phyloP scores from a whole-genome alignment of 73 alveolate genomes.

The Tetrahymena thermophila region DNA sequence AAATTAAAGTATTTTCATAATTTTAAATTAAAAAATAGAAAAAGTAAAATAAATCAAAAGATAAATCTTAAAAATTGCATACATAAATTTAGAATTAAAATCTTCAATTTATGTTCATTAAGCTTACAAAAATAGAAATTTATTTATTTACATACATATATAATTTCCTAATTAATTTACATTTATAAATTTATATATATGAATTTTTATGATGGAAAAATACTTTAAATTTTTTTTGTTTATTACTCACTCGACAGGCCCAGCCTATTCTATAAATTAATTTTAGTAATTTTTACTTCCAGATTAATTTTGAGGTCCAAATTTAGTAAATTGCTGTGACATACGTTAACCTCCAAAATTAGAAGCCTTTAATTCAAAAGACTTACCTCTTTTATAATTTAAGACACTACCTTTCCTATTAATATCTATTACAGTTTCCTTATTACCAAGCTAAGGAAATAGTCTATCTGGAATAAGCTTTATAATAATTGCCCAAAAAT shows the following conservation, averaged over 20 bases:
- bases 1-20: no score
- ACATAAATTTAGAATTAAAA: no score
- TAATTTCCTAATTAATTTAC: no score
- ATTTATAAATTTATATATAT: no score
- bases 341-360: neutral
- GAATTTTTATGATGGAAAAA: neutral
- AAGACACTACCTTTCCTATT: neutral
- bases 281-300: neutral
- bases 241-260: neutral
- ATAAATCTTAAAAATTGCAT: no score
- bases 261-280: neutral
- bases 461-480: constrained; percentile 17
- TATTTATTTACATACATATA: no score
- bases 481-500: neutral
- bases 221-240: neutral
- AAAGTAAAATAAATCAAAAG: no score
- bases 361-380: neutral
- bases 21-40: no score
- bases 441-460: constrained; percentile 5
- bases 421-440: neutral
- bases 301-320: neutral
- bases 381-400: neutral
- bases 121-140: no score
- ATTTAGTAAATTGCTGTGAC: neutral
- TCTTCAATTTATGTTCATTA: no score